phyloP scores from a whole-genome alignment of 257 asterid species.

The Ilex asprella region DNA sequence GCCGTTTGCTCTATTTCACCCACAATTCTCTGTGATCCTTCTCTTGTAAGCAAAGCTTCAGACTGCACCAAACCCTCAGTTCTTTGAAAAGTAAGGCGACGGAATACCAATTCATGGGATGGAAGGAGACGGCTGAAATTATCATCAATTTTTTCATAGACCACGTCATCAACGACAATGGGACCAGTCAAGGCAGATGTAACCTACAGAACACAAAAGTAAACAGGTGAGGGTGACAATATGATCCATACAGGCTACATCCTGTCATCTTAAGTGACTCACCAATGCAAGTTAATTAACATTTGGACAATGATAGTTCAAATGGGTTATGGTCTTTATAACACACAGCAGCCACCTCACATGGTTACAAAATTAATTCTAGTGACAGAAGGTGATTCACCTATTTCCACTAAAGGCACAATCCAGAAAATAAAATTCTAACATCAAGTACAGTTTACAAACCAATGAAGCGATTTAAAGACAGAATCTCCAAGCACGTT shows the following conservation, averaged over 20 bases:
- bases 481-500: too few species aligned
- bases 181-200: slow-evolving; percentile 75
- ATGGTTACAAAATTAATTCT: background rate
- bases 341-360: background rate
- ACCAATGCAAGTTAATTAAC: background rate
- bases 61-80: slow-evolving; percentile 77
- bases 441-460: too few species aligned
- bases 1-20: slow-evolving; percentile 29
- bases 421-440: too few species aligned
- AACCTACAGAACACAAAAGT: slow-evolving; percentile 37
- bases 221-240: background rate
- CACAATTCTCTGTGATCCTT: slow-evolving; percentile 22
- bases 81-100: slow-evolving; percentile 82
- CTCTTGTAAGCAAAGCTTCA: slow-evolving; percentile 64
- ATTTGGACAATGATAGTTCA: too few species aligned
- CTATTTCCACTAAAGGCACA: too few species aligned
- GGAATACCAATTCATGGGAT: slow-evolving; percentile 46
- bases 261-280: background rate
- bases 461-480: too few species aligned
- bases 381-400: too few species aligned
- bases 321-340: too few species aligned
- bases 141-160: slow-evolving; percentile 48
- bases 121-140: slow-evolving; percentile 36
- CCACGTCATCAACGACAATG: slow-evolving; percentile 80
- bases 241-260: background rate